Percentiles rank a stretch among this genome's conserved stretches.
These are phyloP conservation scores for Phytophthora citrophthora DNA, from an alignment of 352 stramenopile genomes.

Conservation along the genomic window DNA sequence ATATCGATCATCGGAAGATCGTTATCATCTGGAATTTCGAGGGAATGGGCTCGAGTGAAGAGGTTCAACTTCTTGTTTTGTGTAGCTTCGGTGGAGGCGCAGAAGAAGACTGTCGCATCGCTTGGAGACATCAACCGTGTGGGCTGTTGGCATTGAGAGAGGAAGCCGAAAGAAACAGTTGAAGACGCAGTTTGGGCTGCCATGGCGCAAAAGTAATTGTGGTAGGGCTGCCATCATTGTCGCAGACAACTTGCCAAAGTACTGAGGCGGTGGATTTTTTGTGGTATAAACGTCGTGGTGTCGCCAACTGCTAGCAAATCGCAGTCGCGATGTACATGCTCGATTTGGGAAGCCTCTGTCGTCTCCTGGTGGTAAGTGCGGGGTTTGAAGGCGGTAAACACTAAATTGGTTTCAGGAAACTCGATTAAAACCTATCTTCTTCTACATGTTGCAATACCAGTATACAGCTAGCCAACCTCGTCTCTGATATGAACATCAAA, in stretches of 20 bases:
- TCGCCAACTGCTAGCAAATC: no score
- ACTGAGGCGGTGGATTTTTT: no score
- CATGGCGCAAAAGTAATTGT: background rate
- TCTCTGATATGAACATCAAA: no score
- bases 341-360: no score
- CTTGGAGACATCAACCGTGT: background rate
- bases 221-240: background rate
- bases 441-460: no score
- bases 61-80: background rate
- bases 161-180: background rate
- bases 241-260: background rate
- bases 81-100: background rate
- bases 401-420: no score
- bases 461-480: no score
- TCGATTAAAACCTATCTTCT: no score
- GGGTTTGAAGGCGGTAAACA: no score
- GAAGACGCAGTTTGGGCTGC: background rate
- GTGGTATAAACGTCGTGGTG: no score
- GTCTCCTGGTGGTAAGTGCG: no score
- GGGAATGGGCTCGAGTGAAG: constrained; percentile 12
- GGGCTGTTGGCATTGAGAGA: background rate
- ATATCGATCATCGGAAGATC: background rate
- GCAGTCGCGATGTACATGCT: no score
- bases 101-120: background rate
- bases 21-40: constrained; percentile 9